Base-by-base conservation (phyloP, 371 early-diverging fungal genomes). In the Mortierella sp. region DNA sequence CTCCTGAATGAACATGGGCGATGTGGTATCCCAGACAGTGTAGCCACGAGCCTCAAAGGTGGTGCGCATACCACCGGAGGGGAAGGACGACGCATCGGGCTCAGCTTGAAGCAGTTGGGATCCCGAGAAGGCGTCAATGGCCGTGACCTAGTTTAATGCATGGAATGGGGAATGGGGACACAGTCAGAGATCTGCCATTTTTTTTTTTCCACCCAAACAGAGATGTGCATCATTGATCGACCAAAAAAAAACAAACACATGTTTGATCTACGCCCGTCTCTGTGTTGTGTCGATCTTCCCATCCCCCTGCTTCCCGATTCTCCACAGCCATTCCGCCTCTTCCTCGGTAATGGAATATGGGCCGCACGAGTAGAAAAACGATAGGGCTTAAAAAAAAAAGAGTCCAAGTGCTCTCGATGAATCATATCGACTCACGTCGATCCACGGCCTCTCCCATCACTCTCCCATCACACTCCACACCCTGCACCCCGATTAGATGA, bases 41-140 rank as follows among this genome's bases (percentile, higher is more conserved):
- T 98, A 98, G 64, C 99, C 98, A 82, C 98, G 95, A 60, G 98
- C 99, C 87, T 98, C 98, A 80, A 98, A 98, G 58, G 99, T 98
- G 65, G 94, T 86, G 71, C 98, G 91, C 91, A 97, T 94, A 73
- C 99, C 98, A 80, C 99, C 99, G 62, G 94, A 94, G 65, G 99
- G 99, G 91, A 98, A 98, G 50, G 95, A 95, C n/a, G 98, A 98
- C 10, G 99, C 99, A 86, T 98, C 99, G 48, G 99, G 98, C 84
- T 98, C 99, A 21, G 97, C 94, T 87, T 98, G 99, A 65, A 98
- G 84, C 61, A 98, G 88, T 83, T 96, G 95, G 61, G 93, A 90
- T 42, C 99, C 99, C 51, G 97, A 96, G 86, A 98, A 94, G 51
- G 93, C 89, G 66, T 97, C 97, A 59, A 98, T 89, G 49, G 96